Conservation (phyloP, 169 alveolate species). For the Babesia gibsoni region DNA sequence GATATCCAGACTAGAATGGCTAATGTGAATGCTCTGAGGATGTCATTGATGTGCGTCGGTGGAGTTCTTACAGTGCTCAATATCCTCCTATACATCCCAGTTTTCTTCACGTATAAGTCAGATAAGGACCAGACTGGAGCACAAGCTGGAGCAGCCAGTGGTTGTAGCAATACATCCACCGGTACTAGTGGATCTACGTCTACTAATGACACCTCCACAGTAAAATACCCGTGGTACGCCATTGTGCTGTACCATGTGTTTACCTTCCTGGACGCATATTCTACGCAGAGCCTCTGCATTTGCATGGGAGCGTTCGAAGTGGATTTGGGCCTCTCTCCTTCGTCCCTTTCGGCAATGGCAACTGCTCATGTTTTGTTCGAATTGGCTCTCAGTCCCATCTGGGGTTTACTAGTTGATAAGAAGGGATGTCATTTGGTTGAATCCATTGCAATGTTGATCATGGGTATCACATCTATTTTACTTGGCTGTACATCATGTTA, state of each 20-base stretch:
- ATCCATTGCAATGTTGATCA: conserved; percentile 77
- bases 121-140: too few species aligned
- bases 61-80: background rate
- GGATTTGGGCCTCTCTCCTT: conserved; percentile 79
- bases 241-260: background rate
- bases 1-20: background rate
- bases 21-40: conserved; percentile 16
- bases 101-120: conserved; percentile 6
- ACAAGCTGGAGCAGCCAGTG: too few species aligned
- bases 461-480: conserved; percentile 83
- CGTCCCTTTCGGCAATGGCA: conserved; percentile 75
- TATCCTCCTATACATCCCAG: conserved; percentile 2
- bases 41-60: conserved; percentile 9
- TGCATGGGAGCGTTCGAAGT: conserved; percentile 84
- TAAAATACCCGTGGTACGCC: background rate
- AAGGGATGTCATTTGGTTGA: conserved; percentile 80
- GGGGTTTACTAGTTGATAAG: conserved; percentile 87
- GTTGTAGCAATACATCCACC: too few species aligned
- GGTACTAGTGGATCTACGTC: too few species aligned
- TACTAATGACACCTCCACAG: too few species aligned
- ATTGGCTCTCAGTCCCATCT: conserved; percentile 80
- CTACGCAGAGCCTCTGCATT: background rate
- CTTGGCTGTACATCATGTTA: conserved; percentile 56
- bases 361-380: conserved; percentile 81
- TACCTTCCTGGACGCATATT: conserved; percentile 12